Conservation (phyloP, 2,329 filamentous ascomycete species). For the Aurifilum marmelostoma region DNA sequence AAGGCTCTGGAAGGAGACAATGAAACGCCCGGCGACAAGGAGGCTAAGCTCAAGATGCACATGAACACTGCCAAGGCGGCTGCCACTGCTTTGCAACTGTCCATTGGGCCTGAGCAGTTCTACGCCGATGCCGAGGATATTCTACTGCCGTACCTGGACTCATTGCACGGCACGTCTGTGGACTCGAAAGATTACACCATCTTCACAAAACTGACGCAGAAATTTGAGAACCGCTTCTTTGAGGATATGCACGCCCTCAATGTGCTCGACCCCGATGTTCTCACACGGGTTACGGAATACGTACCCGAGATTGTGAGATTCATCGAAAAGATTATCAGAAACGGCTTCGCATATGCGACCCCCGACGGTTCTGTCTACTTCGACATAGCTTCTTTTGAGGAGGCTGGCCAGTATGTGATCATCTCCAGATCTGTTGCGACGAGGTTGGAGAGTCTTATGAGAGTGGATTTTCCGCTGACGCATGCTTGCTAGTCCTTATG, state of each 20-base stretch:
- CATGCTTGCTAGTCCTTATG: slow-evolving; percentile 59
- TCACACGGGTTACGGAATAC: slow-evolving; percentile 92
- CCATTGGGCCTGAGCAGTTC: slow-evolving; percentile 37
- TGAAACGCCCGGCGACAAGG: slow-evolving; percentile 70
- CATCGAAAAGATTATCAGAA: slow-evolving; percentile 79
- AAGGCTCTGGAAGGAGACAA: slow-evolving; percentile 56
- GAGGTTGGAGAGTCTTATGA: not conserved
- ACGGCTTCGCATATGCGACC: slow-evolving; percentile 80
- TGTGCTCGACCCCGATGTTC: slow-evolving; percentile 76
- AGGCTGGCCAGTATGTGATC: slow-evolving; percentile 65
- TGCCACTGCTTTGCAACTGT: slow-evolving; percentile 50
- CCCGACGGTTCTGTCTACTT: slow-evolving; percentile 89
- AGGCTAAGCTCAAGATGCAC: slow-evolving; percentile 91
- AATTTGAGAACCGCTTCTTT: slow-evolving; percentile 86
- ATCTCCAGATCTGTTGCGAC: not conserved
- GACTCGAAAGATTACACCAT: slow-evolving; percentile 69
- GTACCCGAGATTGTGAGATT: slow-evolving; percentile 85
- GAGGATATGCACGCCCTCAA: slow-evolving; percentile 88
- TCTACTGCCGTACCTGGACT: slow-evolving; percentile 81
- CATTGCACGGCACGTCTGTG: slow-evolving; percentile 63
- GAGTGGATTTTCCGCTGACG: not conserved
- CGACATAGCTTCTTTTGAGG: slow-evolving; percentile 85
- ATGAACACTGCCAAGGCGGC: slow-evolving; percentile 65
- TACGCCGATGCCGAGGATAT: slow-evolving; percentile 66
- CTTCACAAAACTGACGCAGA: slow-evolving; percentile 83